Base-by-base conservation (phyloP, 148 eudicot genomes). In the Oxyria digyna region DNA sequence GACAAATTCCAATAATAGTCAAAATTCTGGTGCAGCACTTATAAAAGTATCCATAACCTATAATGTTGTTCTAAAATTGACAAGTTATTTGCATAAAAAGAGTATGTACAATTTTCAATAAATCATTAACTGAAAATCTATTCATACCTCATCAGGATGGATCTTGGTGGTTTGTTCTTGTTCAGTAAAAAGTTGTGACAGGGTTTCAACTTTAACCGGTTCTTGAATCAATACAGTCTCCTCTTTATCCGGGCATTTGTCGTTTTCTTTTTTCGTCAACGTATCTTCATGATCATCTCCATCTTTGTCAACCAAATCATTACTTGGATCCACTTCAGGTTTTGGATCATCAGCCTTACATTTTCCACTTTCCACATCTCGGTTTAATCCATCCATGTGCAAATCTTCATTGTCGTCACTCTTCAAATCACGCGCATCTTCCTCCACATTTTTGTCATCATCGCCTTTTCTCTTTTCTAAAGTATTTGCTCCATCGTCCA, bases 401-500 rank as follows among this genome's bases (percentile, higher is more conserved):
- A 9, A 26, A 18, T 50, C 27, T 50, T 50, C 49, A 17, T 43
- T 8, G 57, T 8, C 55, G 66, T 69, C 73, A 42, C 14, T 26
- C 46, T 38, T 41, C 29, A 21, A 50, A 26, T 69, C 57, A 50
- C 2, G 12, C 6, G 4, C n/a, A 50, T 0, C 57, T 20, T 50
- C 3, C 8, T 50, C 57, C 11, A 8, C 57, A 21, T 0, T 21
- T 11, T 7, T 20, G 26, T 2, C 26, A 20, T 50, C 26, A 21
- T 50, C 57, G 12, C 57, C 26, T 20, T 50, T 21, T 50, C 26
- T 8, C 2, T 7, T 73, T 54, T 37, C 64, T 62, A 2, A 2
- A 2, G 24, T 75, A 75, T 31, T 67, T 72, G 83, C 55, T 40
- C 94, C 94, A 40, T 87, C 91, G 67, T 89, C 97, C 52, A 91